These are phyloP conservation scores for Proliferodiscus dingleyae DNA, from an alignment of 2,329 filamentous ascomycete genomes.

Conservation along the genomic window DNA sequence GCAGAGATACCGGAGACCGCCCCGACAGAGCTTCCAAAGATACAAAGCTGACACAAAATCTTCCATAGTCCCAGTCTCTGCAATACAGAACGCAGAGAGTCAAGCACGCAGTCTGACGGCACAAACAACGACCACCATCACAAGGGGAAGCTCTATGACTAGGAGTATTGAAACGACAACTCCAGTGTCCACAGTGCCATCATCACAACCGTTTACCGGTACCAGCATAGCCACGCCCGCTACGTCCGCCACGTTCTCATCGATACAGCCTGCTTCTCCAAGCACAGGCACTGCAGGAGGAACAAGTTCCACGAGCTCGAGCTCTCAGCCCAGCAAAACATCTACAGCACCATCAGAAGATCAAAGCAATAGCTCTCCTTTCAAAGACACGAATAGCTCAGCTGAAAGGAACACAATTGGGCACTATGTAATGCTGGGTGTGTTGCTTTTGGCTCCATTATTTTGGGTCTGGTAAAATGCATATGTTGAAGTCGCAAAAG, in stretches of 20 bases:
- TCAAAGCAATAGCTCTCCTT: conserved; percentile 27
- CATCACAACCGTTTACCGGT: not conserved
- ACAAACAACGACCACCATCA: conserved; percentile 21
- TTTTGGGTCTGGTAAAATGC: conserved; percentile 1
- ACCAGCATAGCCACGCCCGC: not conserved
- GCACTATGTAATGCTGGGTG: conserved; percentile 9
- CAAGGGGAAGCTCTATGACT: conserved; percentile 4
- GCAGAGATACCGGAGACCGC: too few species aligned
- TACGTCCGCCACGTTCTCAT: not conserved
- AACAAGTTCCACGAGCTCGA: conserved; percentile 3
- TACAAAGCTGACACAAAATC: too few species aligned
- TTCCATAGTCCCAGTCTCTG: conserved; percentile 26
- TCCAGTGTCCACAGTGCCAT: conserved; percentile 4
- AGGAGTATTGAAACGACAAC: not conserved
- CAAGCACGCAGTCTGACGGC: conserved; percentile 17
- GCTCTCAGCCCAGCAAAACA: conserved; percentile 11
- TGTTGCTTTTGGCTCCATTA: conserved; percentile 2
- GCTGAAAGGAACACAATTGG: not conserved
- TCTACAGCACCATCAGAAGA: conserved; percentile 9
- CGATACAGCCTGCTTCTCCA: conserved; percentile 1
- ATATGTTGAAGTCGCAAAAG: not conserved
- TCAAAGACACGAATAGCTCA: conserved; percentile 19
- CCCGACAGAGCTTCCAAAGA: too few species aligned
- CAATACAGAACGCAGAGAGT: conserved; percentile 32
- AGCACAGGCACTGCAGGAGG: conserved; percentile 1